Base-by-base conservation (phyloP, 176 grass and related monocot genomes). In the Aegilops tauschii region DNA sequence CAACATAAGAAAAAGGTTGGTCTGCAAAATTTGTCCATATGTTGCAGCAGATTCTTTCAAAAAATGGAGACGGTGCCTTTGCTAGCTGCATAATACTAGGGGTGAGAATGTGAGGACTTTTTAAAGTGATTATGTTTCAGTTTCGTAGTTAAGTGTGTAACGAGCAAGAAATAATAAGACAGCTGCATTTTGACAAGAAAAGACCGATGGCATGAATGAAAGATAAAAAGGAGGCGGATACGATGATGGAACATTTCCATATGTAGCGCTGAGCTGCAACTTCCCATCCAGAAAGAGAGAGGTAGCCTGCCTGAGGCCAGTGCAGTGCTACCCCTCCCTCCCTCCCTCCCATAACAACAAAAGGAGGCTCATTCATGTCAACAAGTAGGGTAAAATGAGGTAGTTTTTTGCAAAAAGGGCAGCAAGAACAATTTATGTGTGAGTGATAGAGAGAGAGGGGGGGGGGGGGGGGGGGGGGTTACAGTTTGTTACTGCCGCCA, bases 381-480 rank as follows among this genome's bases (percentile, higher is more conserved):
- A 21, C 54, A 59, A 9, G 54, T 30, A 11, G 23, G 9, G 9
- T 20, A 16, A 13, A n/a, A 36, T 27, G 16, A 73, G 39, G 21
- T 45, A 45, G 11, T 45, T 62, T 11, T 23, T 23, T 12, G 40
- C 12, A 65, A 29, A 30, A 83, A 61, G 79, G 86, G 40, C 13
- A 64, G 40, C 40, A 83, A 77, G 80, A 88, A 77, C 80, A 69
- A 69, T 83, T 83, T 61, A 34, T 83, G 80, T 45, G 59, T 54
- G 32, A 25, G 30, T 3, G 37, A 8, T 31, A 13, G 14, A 36
- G 29, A 11, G 37, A 27, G 76, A 36, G 30, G 16, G 35, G 0
- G 32, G 23, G 23, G 23, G 32, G 23, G 23, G 23, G 4, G 32
- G 30, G 16, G 35, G 4, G 32, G 32, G 32, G 52, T 59, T 59